These are phyloP conservation scores for Rhizophora mangle DNA, from an alignment of 345 rosid genomes.

Conservation along the genomic window DNA sequence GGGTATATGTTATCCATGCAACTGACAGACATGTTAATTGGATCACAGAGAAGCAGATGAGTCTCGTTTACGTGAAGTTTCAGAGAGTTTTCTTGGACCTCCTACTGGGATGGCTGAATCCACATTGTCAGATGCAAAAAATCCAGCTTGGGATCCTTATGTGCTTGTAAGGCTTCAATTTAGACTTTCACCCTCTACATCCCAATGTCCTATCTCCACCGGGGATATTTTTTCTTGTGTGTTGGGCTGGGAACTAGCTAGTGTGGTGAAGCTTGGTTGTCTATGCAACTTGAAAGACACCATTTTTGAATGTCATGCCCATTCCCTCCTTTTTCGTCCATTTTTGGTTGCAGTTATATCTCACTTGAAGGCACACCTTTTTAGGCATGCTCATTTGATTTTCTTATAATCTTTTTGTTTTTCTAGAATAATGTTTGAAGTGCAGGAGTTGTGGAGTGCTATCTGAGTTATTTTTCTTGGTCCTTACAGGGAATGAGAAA, in stretches of 20 bases:
- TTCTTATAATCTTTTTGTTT: too few relatives aligned
- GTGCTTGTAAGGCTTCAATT: conserved; percentile 60
- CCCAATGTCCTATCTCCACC: too few relatives aligned
- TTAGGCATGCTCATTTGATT: not conserved
- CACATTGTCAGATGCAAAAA: conserved; percentile 41
- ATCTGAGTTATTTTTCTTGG: not conserved
- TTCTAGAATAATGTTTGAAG: not conserved
- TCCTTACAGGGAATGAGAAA: conserved; percentile 80
- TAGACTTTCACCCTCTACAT: too few relatives aligned
- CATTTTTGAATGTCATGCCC: too few relatives aligned
- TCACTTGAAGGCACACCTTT: not conserved
- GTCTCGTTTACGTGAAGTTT: conserved; percentile 88
- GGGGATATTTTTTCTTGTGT: too few relatives aligned
- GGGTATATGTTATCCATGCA: conserved; percentile 5
- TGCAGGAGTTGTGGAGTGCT: not conserved
- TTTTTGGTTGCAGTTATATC: not conserved
- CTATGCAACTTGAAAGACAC: too few relatives aligned
- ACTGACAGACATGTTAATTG: conserved; percentile 3
- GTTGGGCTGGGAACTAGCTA: too few relatives aligned
- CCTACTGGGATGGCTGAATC: conserved; percentile 84
- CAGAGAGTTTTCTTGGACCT: conserved; percentile 95
- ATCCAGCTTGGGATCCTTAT: conserved; percentile 80
- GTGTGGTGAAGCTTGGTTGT: too few relatives aligned
- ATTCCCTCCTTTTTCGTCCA: not conserved
- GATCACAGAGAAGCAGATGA: conserved; percentile 89